Conservation (phyloP, 768 basidiomycete genomes). For the Kwoniella europaea region DNA sequence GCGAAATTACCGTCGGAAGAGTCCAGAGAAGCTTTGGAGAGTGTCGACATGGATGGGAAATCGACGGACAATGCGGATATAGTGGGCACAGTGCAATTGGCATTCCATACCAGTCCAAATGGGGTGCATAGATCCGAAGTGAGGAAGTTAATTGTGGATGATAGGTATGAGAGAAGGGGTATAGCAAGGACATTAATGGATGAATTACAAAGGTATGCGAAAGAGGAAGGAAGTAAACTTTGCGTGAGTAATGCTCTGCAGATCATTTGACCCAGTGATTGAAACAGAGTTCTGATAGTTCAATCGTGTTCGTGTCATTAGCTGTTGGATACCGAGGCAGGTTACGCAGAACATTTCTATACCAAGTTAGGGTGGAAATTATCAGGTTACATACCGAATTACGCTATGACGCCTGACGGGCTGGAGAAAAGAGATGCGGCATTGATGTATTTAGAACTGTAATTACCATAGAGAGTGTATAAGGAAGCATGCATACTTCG, state of each 20-base stretch:
- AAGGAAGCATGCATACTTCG: too few species aligned
- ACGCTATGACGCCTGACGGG: slow-evolving; percentile 28
- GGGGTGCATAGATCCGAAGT: slow-evolving; percentile 23
- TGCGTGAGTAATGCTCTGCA: slow-evolving; percentile 19
- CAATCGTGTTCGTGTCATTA: background rate
- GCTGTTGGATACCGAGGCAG: slow-evolving; percentile 34
- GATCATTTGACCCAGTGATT: background rate
- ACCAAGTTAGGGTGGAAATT: slow-evolving; percentile 19
- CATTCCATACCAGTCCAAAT: slow-evolving; percentile 18
- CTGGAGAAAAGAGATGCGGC: slow-evolving; percentile 21
- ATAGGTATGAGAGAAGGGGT: slow-evolving; percentile 23
- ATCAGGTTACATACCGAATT: slow-evolving; percentile 21
- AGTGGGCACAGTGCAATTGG: slow-evolving; percentile 22
- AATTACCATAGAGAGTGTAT: background rate
- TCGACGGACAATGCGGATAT: slow-evolving; percentile 13
- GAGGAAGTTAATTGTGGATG: slow-evolving; percentile 24
- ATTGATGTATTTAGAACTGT: slow-evolving; percentile 32
- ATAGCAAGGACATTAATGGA: slow-evolving; percentile 10
- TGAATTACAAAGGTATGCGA: slow-evolving; percentile 15
- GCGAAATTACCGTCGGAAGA: background rate
- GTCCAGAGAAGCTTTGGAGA: background rate
- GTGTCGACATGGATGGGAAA: slow-evolving; percentile 7
- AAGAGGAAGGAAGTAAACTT: slow-evolving; percentile 8
- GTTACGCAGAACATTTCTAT: slow-evolving; percentile 30
- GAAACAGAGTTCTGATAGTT: background rate